A percentile compares a stretch with the other conserved stretches of the same genome.
phyloP scores from a whole-genome alignment of 2,329 filamentous ascomycete species.

The Amauroascus verrucosus region DNA sequence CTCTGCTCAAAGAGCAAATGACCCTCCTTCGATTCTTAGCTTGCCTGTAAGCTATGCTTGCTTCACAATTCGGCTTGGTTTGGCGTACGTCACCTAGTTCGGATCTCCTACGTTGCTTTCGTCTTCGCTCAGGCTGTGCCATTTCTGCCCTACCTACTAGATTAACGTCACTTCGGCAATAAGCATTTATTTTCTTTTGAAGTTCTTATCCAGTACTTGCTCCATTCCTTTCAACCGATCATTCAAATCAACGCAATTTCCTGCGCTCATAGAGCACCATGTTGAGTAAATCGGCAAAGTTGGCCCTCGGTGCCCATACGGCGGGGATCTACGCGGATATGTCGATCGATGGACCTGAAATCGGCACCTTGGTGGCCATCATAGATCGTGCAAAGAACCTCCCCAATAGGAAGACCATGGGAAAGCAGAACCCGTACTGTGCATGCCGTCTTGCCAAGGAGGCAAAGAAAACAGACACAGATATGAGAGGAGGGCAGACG shows the following conservation, averaged over 20 bases:
- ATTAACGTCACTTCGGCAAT: neutral
- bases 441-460: slow-evolving; percentile 89
- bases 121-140: slow-evolving; percentile 7
- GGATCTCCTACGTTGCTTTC: neutral
- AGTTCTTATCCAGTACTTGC: neutral
- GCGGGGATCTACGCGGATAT: slow-evolving; percentile 92
- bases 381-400: slow-evolving; percentile 94
- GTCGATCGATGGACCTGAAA: slow-evolving; percentile 81
- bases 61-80: slow-evolving; percentile 2
- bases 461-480: slow-evolving; percentile 91
- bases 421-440: slow-evolving; percentile 97
- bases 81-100: slow-evolving; percentile 7
- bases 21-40: neutral
- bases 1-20: neutral
- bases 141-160: neutral
- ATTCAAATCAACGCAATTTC: neutral
- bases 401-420: slow-evolving; percentile 92
- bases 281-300: slow-evolving; percentile 12
- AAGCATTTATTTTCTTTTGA: neutral
- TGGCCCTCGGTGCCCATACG: slow-evolving; percentile 47
- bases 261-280: neutral
- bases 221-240: neutral
- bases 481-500: slow-evolving; percentile 88
- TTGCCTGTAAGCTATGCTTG: slow-evolving; percentile 4
- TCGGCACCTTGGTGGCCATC: slow-evolving; percentile 84